Evolutionary conservation across 1,284 basidiomycete species (phyloP).

Genomic region (Ceratobasidium sp.): DNA sequence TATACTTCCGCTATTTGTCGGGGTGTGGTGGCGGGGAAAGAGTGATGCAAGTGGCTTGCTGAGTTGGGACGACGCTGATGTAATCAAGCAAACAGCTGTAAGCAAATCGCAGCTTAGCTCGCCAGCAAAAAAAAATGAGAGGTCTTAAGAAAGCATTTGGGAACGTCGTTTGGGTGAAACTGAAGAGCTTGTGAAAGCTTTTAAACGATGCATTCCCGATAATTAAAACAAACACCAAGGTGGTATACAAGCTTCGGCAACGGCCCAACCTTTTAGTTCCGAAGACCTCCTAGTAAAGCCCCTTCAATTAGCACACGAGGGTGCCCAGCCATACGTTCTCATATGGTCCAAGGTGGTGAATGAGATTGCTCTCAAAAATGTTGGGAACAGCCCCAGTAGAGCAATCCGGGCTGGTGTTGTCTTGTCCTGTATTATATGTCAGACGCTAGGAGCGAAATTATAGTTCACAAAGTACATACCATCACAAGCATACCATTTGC

Average conservation of each 20-base stretch:
- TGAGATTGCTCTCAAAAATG: conserved; percentile 41
- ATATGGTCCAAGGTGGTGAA: conserved; percentile 48
- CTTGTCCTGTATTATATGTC: conserved; percentile 32
- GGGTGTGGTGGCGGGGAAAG: background rate
- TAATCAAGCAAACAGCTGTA: background rate
- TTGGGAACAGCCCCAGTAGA: conserved; percentile 41
- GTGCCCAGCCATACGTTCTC: conserved; percentile 45
- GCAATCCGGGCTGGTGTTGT: conserved; percentile 43
- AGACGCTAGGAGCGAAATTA: background rate
- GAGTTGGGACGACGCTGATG: background rate
- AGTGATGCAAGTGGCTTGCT: background rate
- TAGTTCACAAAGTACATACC: background rate
- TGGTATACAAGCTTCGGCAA: no score
- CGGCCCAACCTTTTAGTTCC: background rate
- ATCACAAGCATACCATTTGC: conserved; percentile 35
- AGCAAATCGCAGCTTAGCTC: background rate
- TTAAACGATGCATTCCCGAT: no score
- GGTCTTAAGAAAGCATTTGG: no score
- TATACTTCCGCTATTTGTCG: background rate
- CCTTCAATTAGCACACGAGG: conserved; percentile 28
- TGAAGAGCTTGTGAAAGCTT: no score
- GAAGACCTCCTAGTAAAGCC: background rate
- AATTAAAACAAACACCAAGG: background rate
- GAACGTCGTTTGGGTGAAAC: no score
- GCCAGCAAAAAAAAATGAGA: background rate